These are phyloP conservation scores for Rhizophora apiculata DNA, from an alignment of 345 rosid genomes.

Conservation along the genomic window DNA sequence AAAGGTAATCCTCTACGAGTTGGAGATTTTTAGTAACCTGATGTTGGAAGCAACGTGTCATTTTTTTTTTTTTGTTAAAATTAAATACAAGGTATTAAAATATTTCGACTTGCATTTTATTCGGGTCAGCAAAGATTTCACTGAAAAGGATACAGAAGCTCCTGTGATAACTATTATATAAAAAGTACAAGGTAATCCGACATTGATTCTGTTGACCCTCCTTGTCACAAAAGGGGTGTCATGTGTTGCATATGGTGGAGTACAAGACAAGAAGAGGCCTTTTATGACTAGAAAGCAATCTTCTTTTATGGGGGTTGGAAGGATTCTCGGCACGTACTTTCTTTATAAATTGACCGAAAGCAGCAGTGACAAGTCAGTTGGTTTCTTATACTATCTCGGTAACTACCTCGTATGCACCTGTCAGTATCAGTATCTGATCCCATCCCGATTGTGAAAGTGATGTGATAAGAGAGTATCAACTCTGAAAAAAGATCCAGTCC, in stretches of 20 bases:
- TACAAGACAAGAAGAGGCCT: slow-evolving; percentile 29
- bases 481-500: slow-evolving; percentile 5
- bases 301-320: slow-evolving; percentile 8
- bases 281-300: slow-evolving; percentile 18
- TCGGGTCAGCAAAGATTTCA: slow-evolving; percentile 23
- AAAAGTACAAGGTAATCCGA: slow-evolving; percentile 31
- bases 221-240: background rate
- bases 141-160: slow-evolving; percentile 26
- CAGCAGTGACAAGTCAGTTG: slow-evolving; percentile 26
- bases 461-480: slow-evolving; percentile 17
- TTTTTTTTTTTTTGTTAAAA: background rate
- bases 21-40: background rate
- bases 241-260: slow-evolving; percentile 4
- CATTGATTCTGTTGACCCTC: slow-evolving; percentile 28
- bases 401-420: slow-evolving; percentile 21
- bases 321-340: slow-evolving; percentile 10
- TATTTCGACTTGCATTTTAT: slow-evolving; percentile 10
- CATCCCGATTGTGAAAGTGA: slow-evolving; percentile 30
- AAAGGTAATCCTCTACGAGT: background rate
- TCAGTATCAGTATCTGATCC: slow-evolving; percentile 29
- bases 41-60: background rate
- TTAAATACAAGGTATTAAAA: background rate
- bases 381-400: slow-evolving; percentile 7
- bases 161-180: slow-evolving; percentile 3
- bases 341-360: slow-evolving; percentile 15